Evolutionary conservation across 345 rosid species (phyloP), one percentile per base, ranked within the genome.

Genomic region (Noccaea caerulescens): DNA sequence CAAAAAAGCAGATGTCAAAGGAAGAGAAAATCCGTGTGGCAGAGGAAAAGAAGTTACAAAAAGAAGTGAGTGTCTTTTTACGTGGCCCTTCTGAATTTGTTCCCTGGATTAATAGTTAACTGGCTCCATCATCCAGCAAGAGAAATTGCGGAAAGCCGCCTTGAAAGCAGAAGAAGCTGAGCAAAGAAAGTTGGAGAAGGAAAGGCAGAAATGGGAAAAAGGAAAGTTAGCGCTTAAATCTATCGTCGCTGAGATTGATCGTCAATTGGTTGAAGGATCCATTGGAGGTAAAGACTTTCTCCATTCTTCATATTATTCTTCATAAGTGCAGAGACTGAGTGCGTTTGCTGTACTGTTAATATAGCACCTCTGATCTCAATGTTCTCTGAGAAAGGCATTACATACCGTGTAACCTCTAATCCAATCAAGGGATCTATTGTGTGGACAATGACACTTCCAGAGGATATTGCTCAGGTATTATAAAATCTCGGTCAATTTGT

Each of bases 131-230:
- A 10, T 69, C 52, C 86, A 89, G 96, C 81, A 85, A 87, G 99
- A 89, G 58, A 94, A 89, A 75, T 44, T 85, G 80, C 82, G 81
- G 54, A 89, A 82, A 79, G 97, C 87, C 41, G 89, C 85, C 63
- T 39, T 71, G 76, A 94, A 84, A 85, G 90, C 95, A 61, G 92
- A 89, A 79, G 90, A 86, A n/a, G 95, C 85, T n/a, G 86, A 85
- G 72, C 44, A 75, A 52, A 88, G 73, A 78, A 85, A 82, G 75
- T 33, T 83, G 72, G 88, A 91, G 80, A 92, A 68, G 79, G 93
- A 90, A 75, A 85, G 63, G 79, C 68, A 83, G 64, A 92, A 88
- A 76, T 91, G 85, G 89, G 88, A 72, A 72, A 94, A 88, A 25
- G 95, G 90, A 53, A 86, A 94, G 77, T 73, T 77, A 75, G 86